Evolutionary conservation across 257 asterid genomes (phyloP).

Genomic region (Solanum verrucosum): DNA sequence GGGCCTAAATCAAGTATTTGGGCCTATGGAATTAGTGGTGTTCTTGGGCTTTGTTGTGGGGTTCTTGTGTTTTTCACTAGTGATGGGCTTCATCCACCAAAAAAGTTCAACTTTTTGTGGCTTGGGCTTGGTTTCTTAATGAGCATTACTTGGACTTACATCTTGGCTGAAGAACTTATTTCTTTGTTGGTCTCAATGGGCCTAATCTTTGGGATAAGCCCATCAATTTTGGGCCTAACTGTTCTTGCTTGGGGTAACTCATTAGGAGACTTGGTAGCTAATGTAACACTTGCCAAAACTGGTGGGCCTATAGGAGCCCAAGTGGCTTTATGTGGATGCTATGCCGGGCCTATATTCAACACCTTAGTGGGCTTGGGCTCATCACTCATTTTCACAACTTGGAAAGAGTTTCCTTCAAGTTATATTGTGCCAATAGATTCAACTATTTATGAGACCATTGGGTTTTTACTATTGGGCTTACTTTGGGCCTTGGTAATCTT

Average conservation of each 20-base stretch:
- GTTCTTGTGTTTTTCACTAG: conserved; percentile 28
- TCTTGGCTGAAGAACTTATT: conserved; percentile 56
- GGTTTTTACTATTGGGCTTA: conserved; percentile 63
- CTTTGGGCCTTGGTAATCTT: conserved; percentile 69
- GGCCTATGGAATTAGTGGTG: conserved; percentile 18
- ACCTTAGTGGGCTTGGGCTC: conserved; percentile 66
- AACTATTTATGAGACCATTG: conserved; percentile 51
- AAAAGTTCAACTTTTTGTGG: conserved; percentile 42
- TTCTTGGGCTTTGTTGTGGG: conserved; percentile 23
- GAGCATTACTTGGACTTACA: conserved; percentile 73
- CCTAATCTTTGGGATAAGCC: conserved; percentile 42
- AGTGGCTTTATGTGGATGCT: conserved; percentile 78
- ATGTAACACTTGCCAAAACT: conserved; percentile 44
- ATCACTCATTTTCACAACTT: conserved; percentile 49
- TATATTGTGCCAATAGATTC: conserved; percentile 33
- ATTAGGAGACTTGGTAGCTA: conserved; percentile 59
- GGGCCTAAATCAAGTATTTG: conserved; percentile 9
- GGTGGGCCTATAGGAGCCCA: conserved; percentile 52
- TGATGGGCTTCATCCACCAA: conserved; percentile 42
- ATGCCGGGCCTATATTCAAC: conserved; percentile 78
- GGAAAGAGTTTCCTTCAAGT: conserved; percentile 39
- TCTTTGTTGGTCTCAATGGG: conserved; percentile 53
- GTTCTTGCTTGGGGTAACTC: conserved; percentile 96
- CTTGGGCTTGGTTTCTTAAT: conserved; percentile 52
- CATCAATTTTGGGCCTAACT: conserved; percentile 64